Conservation (phyloP, 179 eudicot species). For the Beta corolliflora region DNA sequence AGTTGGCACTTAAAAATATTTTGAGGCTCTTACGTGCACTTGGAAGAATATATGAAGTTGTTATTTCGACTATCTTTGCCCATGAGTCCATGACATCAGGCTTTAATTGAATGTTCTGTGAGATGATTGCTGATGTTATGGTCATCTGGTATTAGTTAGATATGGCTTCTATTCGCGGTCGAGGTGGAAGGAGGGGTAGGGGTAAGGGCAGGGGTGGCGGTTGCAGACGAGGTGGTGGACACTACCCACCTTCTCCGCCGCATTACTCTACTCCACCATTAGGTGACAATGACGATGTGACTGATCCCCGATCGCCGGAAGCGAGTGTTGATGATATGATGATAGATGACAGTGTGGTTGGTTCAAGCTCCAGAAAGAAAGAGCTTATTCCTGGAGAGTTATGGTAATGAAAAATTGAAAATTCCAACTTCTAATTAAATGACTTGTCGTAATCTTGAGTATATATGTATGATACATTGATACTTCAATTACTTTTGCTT, state of each 20-base stretch:
- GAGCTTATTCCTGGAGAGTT: constrained; percentile 3
- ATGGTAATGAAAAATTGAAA: not conserved
- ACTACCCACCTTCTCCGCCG: not conserved
- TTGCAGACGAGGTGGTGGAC: not conserved
- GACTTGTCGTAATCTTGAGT: not conserved
- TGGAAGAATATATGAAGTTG: too few species aligned
- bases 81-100: too few species aligned
- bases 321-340: not conserved
- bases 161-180: not conserved
- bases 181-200: not conserved
- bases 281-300: not conserved
- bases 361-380: not conserved
- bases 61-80: too few species aligned
- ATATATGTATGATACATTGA: not conserved
- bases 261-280: not conserved
- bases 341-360: not conserved
- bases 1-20: too few species aligned
- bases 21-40: too few species aligned
- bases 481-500: not conserved
- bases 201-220: not conserved
- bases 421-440: too few species aligned
- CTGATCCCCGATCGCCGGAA: not conserved
- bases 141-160: not conserved
- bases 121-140: not conserved
- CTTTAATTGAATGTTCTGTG: not conserved